Conservation (phyloP, 176 grass and related monocot genomes). For the Musa schizocarpa region DNA sequence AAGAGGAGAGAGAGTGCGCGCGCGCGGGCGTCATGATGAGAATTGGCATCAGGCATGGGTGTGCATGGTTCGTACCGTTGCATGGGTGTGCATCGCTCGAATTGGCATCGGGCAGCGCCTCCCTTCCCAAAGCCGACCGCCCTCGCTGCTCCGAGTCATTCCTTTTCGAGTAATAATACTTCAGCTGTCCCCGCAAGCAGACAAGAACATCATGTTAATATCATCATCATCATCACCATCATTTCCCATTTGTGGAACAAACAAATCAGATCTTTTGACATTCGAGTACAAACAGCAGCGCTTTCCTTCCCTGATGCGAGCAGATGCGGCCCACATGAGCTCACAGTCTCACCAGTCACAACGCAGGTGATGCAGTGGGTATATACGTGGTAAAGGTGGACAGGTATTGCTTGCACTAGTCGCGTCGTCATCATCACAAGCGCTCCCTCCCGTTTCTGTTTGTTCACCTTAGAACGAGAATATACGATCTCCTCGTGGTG, state of each 20-base stretch:
- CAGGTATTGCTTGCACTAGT: not conserved
- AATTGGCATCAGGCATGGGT: too few species aligned
- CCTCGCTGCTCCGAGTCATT: constrained; percentile 8
- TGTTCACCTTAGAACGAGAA: not conserved
- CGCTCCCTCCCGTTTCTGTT: not conserved
- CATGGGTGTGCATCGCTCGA: constrained; percentile 16
- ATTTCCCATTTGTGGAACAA: not conserved
- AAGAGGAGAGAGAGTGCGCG: not conserved
- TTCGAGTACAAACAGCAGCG: too few species aligned
- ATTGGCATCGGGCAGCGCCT: constrained; percentile 7
- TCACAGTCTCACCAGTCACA: not conserved
- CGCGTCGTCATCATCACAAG: not conserved
- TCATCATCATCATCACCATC: not conserved
- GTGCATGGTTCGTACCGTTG: constrained; percentile 4
- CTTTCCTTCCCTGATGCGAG: too few species aligned
- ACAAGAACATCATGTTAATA: not conserved
- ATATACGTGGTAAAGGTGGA: not conserved
- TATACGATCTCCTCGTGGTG: not conserved
- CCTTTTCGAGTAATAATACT: constrained; percentile 30
- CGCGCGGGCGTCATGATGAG: not conserved
- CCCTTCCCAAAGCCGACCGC: constrained; percentile 1
- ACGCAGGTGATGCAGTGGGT: not conserved
- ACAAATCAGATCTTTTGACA: not conserved
- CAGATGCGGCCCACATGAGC: not conserved
- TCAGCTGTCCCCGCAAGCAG: constrained; percentile 12